phyloP scores from a whole-genome alignment of 2,329 filamentous ascomycete species.

The Escovopsis sp. region DNA sequence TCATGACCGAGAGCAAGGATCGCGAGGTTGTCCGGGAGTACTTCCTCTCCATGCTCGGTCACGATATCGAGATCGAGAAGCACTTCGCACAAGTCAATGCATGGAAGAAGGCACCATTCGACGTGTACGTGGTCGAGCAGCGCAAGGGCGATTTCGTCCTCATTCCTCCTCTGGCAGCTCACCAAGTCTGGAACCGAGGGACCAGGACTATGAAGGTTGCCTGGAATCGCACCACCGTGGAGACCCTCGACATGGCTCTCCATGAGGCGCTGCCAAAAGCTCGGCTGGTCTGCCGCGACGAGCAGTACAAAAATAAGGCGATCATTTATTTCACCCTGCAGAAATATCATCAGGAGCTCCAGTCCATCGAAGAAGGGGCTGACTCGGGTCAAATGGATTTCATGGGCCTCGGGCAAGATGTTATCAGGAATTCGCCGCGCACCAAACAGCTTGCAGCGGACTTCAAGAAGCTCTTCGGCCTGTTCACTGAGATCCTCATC shows the following conservation, averaged over 20 bases:
- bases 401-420: conserved; percentile 31
- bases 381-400: conserved; percentile 30
- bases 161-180: conserved; percentile 80
- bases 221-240: conserved; percentile 89
- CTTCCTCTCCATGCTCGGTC: conserved; percentile 80
- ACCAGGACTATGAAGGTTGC: conserved; percentile 94
- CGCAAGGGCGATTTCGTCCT: conserved; percentile 82
- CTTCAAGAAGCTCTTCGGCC: conserved; percentile 62
- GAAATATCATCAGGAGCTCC: conserved; percentile 56
- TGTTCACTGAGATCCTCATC: conserved; percentile 66
- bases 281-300: conserved; percentile 82
- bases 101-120: conserved; percentile 89
- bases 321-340: conserved; percentile 79
- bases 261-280: conserved; percentile 79
- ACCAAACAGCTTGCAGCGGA: conserved; percentile 63
- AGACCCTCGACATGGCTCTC: conserved; percentile 76
- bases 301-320: conserved; percentile 97
- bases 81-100: conserved; percentile 93
- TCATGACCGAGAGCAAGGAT: conserved; percentile 95
- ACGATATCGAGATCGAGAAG: conserved; percentile 92
- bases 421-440: conserved; percentile 25
- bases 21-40: conserved; percentile 83
- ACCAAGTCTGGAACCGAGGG: conserved; percentile 96
- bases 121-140: conserved; percentile 85
- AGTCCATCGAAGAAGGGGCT: conserved; percentile 33